These are phyloP conservation scores for Datura wrightii DNA, from an alignment of 257 asterid species.

Conservation along the genomic window DNA sequence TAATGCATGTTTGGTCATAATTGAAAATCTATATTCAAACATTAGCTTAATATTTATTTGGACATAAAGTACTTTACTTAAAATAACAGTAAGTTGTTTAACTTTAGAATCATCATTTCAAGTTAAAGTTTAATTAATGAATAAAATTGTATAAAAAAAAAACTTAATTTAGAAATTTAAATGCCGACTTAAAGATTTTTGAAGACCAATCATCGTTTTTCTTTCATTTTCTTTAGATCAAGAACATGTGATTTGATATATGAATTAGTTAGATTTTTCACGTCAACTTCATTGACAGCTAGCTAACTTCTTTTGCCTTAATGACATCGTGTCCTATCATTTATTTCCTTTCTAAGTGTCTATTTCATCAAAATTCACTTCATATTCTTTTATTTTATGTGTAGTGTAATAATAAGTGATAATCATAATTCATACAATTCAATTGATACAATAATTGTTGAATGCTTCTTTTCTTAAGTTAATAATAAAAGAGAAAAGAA, in stretches of 20 bases:
- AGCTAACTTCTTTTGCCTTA: background rate
- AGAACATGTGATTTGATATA: background rate
- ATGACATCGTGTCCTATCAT: background rate
- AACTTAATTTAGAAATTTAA: background rate
- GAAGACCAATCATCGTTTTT: background rate
- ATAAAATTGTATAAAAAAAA: background rate
- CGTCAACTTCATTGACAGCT: constrained; percentile 25
- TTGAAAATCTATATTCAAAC: too few relatives aligned
- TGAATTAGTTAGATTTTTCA: background rate
- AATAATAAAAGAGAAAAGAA: background rate
- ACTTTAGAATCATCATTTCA: background rate
- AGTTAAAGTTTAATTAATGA: background rate
- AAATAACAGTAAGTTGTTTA: background rate
- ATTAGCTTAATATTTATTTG: too few relatives aligned
- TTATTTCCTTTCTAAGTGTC: background rate
- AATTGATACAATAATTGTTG: background rate
- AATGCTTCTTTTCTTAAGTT: background rate
- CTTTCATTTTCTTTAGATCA: background rate
- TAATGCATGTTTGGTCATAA: too few relatives aligned
- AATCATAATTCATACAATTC: background rate
- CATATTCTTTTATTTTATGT: background rate
- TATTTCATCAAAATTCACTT: constrained; percentile 2
- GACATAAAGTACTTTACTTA: background rate
- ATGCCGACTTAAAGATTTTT: background rate
- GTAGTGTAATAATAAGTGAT: too few relatives aligned